Evolutionary conservation across 306 rosid genomes (phyloP).

Genomic region (Clitoria ternatea): DNA sequence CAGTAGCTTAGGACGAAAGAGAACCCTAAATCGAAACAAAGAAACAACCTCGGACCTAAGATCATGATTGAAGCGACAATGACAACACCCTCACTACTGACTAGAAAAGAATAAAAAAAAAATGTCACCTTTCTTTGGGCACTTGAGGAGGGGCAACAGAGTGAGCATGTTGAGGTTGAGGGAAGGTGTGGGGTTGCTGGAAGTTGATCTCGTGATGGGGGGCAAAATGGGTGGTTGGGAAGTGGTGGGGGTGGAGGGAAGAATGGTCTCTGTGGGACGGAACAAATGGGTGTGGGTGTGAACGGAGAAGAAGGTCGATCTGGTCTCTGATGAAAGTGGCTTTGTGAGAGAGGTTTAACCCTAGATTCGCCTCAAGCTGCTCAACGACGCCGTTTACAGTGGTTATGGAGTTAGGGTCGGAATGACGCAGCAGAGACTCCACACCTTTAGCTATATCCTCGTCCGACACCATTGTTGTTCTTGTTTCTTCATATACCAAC

Average conservation of each 20-base stretch:
- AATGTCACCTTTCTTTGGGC: conserved; percentile 48
- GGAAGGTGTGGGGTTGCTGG: conserved; percentile 39
- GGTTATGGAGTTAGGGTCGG: conserved; percentile 52
- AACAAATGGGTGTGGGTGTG: conserved; percentile 33
- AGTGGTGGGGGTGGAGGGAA: conserved; percentile 38
- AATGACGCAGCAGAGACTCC: conserved; percentile 59
- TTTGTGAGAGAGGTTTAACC: conserved; percentile 65
- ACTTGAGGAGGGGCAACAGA: conserved; percentile 31
- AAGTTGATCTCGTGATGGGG: conserved; percentile 41
- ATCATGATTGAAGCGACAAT: background rate
- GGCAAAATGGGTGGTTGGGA: conserved; percentile 55
- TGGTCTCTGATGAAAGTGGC: conserved; percentile 68
- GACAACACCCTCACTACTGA: too few species aligned
- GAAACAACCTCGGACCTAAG: background rate
- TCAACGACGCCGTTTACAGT: conserved; percentile 60
- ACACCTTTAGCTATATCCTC: conserved; percentile 69
- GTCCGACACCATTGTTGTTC: conserved; percentile 60
- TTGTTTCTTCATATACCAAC: conserved; percentile 44
- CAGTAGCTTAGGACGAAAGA: conserved; percentile 1
- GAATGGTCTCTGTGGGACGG: conserved; percentile 39
- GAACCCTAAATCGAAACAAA: conserved; percentile 23
- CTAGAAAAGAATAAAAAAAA: too few species aligned
- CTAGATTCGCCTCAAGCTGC: conserved; percentile 62
- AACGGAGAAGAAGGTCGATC: conserved; percentile 64
- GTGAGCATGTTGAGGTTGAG: too few species aligned